phyloP scores from a whole-genome alignment of 164 flowering plant species.

The Liquidambar formosana region DNA sequence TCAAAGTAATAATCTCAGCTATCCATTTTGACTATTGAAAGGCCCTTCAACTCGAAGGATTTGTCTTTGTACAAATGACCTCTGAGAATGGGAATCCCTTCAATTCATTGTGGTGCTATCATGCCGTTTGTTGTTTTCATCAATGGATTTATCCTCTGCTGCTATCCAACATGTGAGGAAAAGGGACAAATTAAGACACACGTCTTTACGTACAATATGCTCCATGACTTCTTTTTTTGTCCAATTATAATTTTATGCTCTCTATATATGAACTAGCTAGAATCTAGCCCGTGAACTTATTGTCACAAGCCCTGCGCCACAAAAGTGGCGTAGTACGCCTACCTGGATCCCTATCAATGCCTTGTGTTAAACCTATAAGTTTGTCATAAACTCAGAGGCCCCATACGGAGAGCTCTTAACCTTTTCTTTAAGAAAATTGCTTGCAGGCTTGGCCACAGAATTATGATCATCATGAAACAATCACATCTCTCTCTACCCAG shows the following conservation, averaged over 20 bases:
- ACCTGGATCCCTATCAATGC: neutral
- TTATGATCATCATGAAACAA: neutral
- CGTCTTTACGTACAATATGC: neutral
- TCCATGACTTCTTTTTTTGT: neutral
- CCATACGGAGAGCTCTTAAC: neutral
- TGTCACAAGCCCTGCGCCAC: constrained; percentile 18
- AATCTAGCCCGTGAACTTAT: constrained; percentile 28
- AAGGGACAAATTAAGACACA: constrained; percentile 12
- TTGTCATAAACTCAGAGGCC: neutral
- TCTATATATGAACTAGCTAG: neutral
- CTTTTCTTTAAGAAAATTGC: neutral
- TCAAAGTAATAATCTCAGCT: constrained; percentile 7
- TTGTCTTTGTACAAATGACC: neutral
- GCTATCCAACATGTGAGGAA: constrained; percentile 21
- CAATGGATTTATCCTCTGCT: neutral
- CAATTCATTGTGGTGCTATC: neutral
- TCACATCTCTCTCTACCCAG: neutral
- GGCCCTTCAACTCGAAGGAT: neutral
- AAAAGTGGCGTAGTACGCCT: neutral
- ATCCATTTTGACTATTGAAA: neutral
- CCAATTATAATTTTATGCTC: neutral
- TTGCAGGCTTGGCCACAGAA: neutral
- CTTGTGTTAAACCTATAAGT: neutral
- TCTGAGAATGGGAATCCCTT: neutral
- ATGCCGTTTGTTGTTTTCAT: constrained; percentile 5